Evolutionary conservation across 345 rosid genomes (phyloP).

Genomic region (Citropsis articulata): DNA sequence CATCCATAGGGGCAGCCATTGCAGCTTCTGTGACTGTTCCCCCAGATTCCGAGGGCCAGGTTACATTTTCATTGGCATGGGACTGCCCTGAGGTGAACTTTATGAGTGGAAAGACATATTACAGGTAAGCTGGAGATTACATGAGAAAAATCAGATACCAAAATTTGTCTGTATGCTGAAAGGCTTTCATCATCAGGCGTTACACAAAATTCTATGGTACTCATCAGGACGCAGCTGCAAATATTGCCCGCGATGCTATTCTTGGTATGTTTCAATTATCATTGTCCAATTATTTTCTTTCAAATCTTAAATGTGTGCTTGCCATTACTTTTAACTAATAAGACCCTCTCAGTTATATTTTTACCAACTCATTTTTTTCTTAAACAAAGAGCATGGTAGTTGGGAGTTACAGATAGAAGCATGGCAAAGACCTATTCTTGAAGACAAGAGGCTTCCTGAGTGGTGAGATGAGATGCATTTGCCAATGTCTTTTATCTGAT

Average conservation of each 20-base stretch:
- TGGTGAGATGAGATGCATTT: slow-evolving; percentile 47
- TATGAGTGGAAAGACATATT: slow-evolving; percentile 60
- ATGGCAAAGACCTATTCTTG: slow-evolving; percentile 90
- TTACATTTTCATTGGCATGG: slow-evolving; percentile 89
- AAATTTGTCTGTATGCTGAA: slow-evolving; percentile 19
- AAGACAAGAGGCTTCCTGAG: slow-evolving; percentile 85
- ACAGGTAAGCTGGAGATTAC: slow-evolving; percentile 37
- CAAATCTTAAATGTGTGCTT: neutral
- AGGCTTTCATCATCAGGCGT: slow-evolving; percentile 45
- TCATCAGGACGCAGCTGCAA: slow-evolving; percentile 72
- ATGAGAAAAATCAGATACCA: neutral
- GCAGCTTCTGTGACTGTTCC: slow-evolving; percentile 71
- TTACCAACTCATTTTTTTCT: slow-evolving; percentile 6
- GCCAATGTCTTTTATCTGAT: neutral
- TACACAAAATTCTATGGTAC: slow-evolving; percentile 80
- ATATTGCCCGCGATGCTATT: slow-evolving; percentile 79
- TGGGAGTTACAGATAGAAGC: slow-evolving; percentile 88
- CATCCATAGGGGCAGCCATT: slow-evolving; percentile 92
- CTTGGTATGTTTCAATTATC: slow-evolving; percentile 40
- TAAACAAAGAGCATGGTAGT: slow-evolving; percentile 52
- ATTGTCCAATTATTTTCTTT: neutral
- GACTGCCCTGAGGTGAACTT: slow-evolving; percentile 87
- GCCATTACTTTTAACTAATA: neutral
- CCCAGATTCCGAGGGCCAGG: slow-evolving; percentile 43
- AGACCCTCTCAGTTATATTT: neutral